These are phyloP conservation scores for Evansstolkia leycettana DNA, from an alignment of 495 filamentous ascomycete genomes.

Conservation along the genomic window DNA sequence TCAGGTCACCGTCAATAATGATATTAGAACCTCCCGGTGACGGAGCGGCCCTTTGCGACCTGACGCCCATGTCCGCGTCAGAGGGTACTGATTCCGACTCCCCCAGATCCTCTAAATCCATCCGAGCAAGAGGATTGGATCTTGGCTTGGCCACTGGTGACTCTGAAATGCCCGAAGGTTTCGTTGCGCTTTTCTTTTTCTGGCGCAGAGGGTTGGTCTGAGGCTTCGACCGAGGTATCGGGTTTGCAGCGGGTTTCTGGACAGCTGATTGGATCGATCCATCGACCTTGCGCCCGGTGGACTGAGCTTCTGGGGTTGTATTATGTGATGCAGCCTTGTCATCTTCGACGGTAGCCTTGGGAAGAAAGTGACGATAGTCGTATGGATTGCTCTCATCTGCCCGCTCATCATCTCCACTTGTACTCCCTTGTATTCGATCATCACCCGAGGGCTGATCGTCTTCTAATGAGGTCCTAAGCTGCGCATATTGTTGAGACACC, in stretches of 20 bases:
- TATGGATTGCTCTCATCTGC: conserved; percentile 44
- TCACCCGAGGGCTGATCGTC: conserved; percentile 27
- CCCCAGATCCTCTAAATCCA: conserved; percentile 3
- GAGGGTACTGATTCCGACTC: conserved; percentile 18
- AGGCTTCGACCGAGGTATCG: conserved; percentile 12
- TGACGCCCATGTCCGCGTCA: conserved; percentile 19
- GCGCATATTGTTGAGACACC: conserved; percentile 32
- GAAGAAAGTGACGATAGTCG: conserved; percentile 47
- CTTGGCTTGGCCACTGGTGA: conserved; percentile 7
- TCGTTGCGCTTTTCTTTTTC: conserved; percentile 13
- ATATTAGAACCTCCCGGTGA: conserved; percentile 33
- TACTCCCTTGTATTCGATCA: conserved; percentile 26
- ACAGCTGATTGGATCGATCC: conserved; percentile 18
- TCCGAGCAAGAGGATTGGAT: conserved; percentile 6
- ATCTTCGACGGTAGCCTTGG: conserved; percentile 22
- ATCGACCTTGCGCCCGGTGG: conserved; percentile 19
- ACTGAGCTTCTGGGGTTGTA: conserved; percentile 26
- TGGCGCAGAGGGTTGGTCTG: conserved; percentile 26
- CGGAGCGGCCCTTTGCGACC: conserved; percentile 22
- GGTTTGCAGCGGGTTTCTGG: conserved; percentile 3
- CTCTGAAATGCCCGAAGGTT: conserved; percentile 5
- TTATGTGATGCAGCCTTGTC: conserved; percentile 23
- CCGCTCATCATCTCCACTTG: conserved; percentile 29
- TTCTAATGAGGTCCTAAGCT: conserved; percentile 29
- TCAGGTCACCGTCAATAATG: conserved; percentile 35